Percentiles rank a stretch among this genome's conserved stretches.
Evolutionary conservation across 768 basidiomycete genomes (phyloP).

Genomic region (Mycena filopes): DNA sequence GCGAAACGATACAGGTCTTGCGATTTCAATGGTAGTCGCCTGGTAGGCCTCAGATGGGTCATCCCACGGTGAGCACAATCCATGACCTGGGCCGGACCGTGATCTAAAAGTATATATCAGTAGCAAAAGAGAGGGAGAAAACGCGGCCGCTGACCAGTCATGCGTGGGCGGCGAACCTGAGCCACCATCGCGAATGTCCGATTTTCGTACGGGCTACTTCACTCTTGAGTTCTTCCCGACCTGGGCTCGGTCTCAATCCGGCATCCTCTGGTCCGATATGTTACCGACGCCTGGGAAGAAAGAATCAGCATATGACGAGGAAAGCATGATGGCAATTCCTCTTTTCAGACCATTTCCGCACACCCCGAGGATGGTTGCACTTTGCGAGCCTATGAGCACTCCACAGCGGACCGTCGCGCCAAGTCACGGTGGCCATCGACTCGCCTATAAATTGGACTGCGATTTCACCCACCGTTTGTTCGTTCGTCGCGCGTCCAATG

Average conservation of each 20-base stretch:
- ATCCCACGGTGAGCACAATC: background rate
- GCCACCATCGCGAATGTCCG: too few species aligned
- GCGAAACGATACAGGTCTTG: constrained; percentile 1
- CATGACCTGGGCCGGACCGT: background rate
- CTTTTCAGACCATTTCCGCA: constrained; percentile 3
- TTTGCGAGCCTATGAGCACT: background rate
- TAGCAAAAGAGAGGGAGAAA: too few species aligned
- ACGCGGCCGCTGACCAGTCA: too few species aligned
- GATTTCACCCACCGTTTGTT: background rate
- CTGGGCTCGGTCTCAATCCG: background rate
- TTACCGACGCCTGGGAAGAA: constrained; percentile 12
- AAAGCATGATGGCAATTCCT: constrained; percentile 2
- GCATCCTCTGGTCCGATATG: constrained; percentile 1
- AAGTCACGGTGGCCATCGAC: background rate
- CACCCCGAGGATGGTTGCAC: background rate
- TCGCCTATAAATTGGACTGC: constrained; percentile 7
- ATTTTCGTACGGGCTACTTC: too few species aligned
- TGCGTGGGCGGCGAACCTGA: too few species aligned
- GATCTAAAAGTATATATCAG: background rate
- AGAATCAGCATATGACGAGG: constrained; percentile 8
- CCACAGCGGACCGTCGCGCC: constrained; percentile 14
- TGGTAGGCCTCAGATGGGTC: background rate
- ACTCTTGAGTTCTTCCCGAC: background rate
- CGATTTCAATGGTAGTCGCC: background rate
- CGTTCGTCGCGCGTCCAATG: constrained; percentile 4